Percentiles rank a stretch among this genome's conserved stretches.
Conservation (phyloP, 805 yeast genomes). For the Komagataella pastoris region DNA sequence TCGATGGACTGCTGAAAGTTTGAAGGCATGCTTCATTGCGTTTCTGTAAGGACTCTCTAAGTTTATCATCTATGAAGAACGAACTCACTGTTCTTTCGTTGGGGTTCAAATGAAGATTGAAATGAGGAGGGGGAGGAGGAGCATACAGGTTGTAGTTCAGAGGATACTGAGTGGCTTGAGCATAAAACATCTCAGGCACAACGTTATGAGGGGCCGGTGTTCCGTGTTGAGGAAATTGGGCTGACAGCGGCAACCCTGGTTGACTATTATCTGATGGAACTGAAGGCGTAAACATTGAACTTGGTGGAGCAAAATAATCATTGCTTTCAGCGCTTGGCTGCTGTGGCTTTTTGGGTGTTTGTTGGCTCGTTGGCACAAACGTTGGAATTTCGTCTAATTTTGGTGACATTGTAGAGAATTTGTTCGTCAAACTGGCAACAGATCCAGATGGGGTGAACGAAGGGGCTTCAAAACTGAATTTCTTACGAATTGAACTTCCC, state of each 20-base stretch:
- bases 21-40: constrained; percentile 76
- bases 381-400: constrained; percentile 31
- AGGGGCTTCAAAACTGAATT: constrained; percentile 41
- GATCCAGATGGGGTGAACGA: constrained; percentile 32
- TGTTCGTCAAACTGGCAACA: constrained; percentile 14
- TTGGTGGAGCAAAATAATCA: constrained; percentile 15
- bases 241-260: constrained; percentile 2
- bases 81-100: constrained; percentile 60
- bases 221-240: background rate
- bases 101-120: constrained; percentile 43
- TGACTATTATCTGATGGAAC: constrained; percentile 1
- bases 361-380: constrained; percentile 28
- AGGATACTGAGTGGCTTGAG: background rate
- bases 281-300: constrained; percentile 5
- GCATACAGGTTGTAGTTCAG: constrained; percentile 81
- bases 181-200: constrained; percentile 3
- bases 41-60: constrained; percentile 58
- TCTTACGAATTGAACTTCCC: constrained; percentile 17
- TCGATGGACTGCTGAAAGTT: constrained; percentile 35
- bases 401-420: constrained; percentile 34
- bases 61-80: constrained; percentile 58
- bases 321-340: constrained; percentile 15
- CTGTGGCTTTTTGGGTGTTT: background rate
- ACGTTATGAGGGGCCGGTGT: background rate
- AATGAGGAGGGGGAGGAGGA: constrained; percentile 73